These are phyloP conservation scores for Pisolithus albus DNA, from an alignment of 768 basidiomycete genomes.

Conservation along the genomic window DNA sequence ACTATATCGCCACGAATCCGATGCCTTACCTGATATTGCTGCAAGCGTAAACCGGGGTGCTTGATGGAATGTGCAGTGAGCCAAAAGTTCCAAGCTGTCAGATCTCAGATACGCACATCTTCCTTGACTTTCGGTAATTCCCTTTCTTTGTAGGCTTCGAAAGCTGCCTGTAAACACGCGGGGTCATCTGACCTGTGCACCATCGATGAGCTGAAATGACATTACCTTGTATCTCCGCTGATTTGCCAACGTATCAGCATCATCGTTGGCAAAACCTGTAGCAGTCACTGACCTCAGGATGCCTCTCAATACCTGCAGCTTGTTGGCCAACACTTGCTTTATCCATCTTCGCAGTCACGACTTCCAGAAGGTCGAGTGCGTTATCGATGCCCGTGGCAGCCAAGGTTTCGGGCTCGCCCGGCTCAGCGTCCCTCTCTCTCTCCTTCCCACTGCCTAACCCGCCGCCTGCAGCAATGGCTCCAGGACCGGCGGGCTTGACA, in stretches of 20 bases:
- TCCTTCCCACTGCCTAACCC: conserved; percentile 25
- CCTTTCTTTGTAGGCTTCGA: conserved; percentile 82
- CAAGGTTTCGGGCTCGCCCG: conserved; percentile 55
- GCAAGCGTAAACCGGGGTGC: conserved; percentile 85
- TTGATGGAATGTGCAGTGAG: conserved; percentile 24
- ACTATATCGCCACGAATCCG: background rate
- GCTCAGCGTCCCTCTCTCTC: conserved; percentile 14
- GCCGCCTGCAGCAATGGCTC: conserved; percentile 75
- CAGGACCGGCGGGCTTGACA: conserved; percentile 67
- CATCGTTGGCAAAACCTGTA: background rate
- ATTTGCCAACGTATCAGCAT: conserved; percentile 8
- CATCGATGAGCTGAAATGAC: background rate
- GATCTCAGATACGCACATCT: conserved; percentile 49
- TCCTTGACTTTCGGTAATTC: conserved; percentile 72
- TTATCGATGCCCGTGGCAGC: conserved; percentile 86
- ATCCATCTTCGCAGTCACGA: conserved; percentile 88
- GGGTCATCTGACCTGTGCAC: background rate
- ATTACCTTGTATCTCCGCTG: conserved; percentile 84
- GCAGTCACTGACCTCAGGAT: conserved; percentile 73
- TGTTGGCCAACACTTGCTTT: conserved; percentile 86
- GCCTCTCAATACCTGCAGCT: conserved; percentile 80
- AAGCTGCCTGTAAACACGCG: conserved; percentile 52
- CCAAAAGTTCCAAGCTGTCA: background rate
- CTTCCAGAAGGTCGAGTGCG: conserved; percentile 80
- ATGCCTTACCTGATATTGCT: conserved; percentile 73